phyloP scores from a whole-genome alignment of 140 eudicot genomes.

The Bidens hawaiensis region DNA sequence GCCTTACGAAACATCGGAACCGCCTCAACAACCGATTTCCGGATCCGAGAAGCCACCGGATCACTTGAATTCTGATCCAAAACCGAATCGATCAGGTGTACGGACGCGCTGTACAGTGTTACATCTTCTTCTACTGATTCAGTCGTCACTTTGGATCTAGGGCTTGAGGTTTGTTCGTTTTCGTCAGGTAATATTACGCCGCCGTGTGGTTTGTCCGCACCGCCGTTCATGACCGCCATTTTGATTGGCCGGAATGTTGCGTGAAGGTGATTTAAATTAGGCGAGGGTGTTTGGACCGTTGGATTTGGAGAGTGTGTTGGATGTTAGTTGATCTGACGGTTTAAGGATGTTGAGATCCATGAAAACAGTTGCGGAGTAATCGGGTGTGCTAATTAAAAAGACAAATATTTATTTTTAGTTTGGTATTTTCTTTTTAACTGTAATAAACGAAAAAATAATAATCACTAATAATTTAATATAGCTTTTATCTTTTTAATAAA shows the following conservation, averaged over 20 bases:
- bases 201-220: conserved; percentile 22
- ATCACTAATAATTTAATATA: too few relatives aligned
- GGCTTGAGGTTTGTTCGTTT: background rate
- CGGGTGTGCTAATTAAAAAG: background rate
- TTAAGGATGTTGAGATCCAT: background rate
- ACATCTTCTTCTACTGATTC: conserved; percentile 24
- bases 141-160: background rate
- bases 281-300: conserved; percentile 17
- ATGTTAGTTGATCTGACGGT: conserved; percentile 10
- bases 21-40: conserved; percentile 36
- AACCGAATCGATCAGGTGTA: conserved; percentile 34
- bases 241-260: background rate
- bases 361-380: background rate
- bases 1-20: conserved; percentile 64
- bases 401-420: too few relatives aligned
- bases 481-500: too few relatives aligned
- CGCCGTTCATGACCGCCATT: conserved; percentile 34
- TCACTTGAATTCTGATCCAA: conserved; percentile 15
- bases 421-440: too few relatives aligned
- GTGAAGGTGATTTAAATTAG: conserved; percentile 10
- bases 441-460: too few relatives aligned
- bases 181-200: conserved; percentile 2
- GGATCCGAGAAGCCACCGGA: conserved; percentile 37
- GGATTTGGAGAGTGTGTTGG: conserved; percentile 1
- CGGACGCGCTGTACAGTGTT: conserved; percentile 41